Percentiles rank a stretch among this genome's conserved stretches.
Evolutionary conservation across 805 yeast genomes (phyloP).

Genomic region (Pichia phayaonensis): DNA sequence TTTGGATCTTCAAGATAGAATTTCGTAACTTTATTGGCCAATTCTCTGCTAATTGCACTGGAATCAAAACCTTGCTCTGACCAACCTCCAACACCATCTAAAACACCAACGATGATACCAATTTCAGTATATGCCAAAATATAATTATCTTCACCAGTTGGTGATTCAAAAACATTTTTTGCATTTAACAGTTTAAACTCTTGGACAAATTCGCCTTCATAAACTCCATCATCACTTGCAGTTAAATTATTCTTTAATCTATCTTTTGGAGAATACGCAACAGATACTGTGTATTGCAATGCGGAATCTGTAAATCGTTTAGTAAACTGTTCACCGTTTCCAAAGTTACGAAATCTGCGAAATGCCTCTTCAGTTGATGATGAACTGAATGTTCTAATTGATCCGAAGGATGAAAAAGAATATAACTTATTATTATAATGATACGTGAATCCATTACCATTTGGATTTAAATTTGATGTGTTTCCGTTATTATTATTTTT

Average conservation of each 20-base stretch:
- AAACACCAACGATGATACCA: slow-evolving; percentile 61
- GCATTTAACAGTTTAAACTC: slow-evolving; percentile 19
- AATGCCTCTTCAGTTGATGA: slow-evolving; percentile 17
- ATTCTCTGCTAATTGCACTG: slow-evolving; percentile 74
- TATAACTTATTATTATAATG: background rate
- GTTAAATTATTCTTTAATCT: slow-evolving; percentile 38
- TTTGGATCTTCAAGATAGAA: slow-evolving; percentile 21
- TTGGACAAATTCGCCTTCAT: slow-evolving; percentile 21
- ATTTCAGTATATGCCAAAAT: slow-evolving; percentile 42
- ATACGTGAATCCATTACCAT: background rate
- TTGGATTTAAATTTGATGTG: background rate
- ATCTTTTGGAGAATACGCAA: slow-evolving; percentile 70
- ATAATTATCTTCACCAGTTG: slow-evolving; percentile 74
- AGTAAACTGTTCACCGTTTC: slow-evolving; percentile 23
- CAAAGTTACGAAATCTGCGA: slow-evolving; percentile 20
- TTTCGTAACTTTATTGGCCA: slow-evolving; percentile 50
- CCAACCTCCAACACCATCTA: slow-evolving; percentile 99
- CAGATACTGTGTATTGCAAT: slow-evolving; percentile 48
- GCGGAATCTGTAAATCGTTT: slow-evolving; percentile 20
- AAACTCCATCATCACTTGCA: slow-evolving; percentile 18
- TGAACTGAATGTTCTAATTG: slow-evolving; percentile 9
- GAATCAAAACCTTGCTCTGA: slow-evolving; percentile 86
- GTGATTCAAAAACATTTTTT: slow-evolving; percentile 33
- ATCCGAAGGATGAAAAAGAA: slow-evolving; percentile 1
- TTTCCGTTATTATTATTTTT: background rate